Evolutionary conservation across 2,329 filamentous ascomycete genomes (phyloP), one percentile per base, ranked within the genome.

Genomic region (Monilinia vaccinii-corymbosi): DNA sequence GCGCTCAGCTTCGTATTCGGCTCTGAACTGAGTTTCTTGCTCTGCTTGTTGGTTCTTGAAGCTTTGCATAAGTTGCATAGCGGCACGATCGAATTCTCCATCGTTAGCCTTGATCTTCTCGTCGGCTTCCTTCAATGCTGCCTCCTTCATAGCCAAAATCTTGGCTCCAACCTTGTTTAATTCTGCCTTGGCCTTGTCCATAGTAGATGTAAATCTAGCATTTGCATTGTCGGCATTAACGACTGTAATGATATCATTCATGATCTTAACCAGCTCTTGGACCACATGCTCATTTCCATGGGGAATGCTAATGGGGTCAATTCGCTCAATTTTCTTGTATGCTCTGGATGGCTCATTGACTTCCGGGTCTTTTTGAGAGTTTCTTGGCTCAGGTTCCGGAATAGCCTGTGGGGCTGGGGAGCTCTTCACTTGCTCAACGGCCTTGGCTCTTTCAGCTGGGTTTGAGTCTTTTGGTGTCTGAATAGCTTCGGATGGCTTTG

Each of bases 201-300:
- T 85, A 1, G 91, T 87, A 3, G 83, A 81, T 56, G 84, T 85
- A 75, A 94, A 96, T 73, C 88, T 91, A 67, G 81, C 81, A 64
- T 87, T 83, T 60, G 89, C 84, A 63, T 87, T 84, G 72, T 96
- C 93, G 61, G 89, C 88, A 73, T 97, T 96, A 72, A 97, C 86
- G 50, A 95, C 90, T 10, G 89, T 86, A 71, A 99, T 96, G 69
- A 99, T 87, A 74, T 96, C 91, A 76, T 99, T 99, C 68, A 99
- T 81, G 76, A 96, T 93, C 77, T 90, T 93, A 62, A 96, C 91
- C 7, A 99, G 80, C 70, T 97, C 91, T 75, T 97, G 91, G 25
- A 97, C 89, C 40, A 96, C 82, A 32, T 90, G 89, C 72, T 97
- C 93, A 62, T 86, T 84, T 57, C 88, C 90, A 68, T 91, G 83